Conservation (phyloP, 192 early-diverging fungal genomes). For the Oehlia diaphana region DNA sequence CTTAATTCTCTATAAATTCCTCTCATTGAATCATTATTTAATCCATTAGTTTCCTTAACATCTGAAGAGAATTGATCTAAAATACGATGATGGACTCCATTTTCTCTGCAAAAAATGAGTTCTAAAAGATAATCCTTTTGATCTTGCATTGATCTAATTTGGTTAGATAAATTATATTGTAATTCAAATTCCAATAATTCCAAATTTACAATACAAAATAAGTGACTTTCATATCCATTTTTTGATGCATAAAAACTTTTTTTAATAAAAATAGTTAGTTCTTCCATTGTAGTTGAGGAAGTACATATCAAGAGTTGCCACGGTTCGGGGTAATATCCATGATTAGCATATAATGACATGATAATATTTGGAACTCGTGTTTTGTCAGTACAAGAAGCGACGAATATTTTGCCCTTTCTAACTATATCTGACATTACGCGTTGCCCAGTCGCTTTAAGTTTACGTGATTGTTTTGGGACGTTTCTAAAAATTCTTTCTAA, state of each 20-base stretch:
- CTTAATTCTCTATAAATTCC: conserved; percentile 9
- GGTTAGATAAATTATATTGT: conserved; percentile 22
- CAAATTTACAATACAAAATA: conserved; percentile 28
- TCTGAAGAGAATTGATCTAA: conserved; percentile 20
- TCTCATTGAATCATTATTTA: neutral
- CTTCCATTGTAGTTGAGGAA: conserved; percentile 23
- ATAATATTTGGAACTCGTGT: conserved; percentile 15
- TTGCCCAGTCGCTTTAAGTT: neutral
- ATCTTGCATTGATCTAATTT: neutral
- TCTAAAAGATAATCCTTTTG: neutral
- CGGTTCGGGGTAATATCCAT: conserved; percentile 19
- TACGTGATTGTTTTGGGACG: neutral
- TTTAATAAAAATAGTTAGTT: conserved; percentile 19
- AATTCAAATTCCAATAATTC: conserved; percentile 23
- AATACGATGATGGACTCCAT: conserved; percentile 25
- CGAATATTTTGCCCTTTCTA: conserved; percentile 22
- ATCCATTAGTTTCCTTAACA: conserved; percentile 10
- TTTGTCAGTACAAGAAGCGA: conserved; percentile 25
- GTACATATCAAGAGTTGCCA: conserved; percentile 29
- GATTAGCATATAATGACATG: conserved; percentile 30
- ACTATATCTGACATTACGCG: conserved; percentile 14
- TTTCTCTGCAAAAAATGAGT: conserved; percentile 17
- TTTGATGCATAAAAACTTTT: conserved; percentile 22
- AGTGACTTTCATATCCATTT: conserved; percentile 16
- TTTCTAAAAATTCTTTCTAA: neutral